A percentile compares a stretch with the other conserved stretches of the same genome.
Conservation (phyloP, 1,139 yeast genomes). For the Zygotorulaspora mrakii region DNA sequence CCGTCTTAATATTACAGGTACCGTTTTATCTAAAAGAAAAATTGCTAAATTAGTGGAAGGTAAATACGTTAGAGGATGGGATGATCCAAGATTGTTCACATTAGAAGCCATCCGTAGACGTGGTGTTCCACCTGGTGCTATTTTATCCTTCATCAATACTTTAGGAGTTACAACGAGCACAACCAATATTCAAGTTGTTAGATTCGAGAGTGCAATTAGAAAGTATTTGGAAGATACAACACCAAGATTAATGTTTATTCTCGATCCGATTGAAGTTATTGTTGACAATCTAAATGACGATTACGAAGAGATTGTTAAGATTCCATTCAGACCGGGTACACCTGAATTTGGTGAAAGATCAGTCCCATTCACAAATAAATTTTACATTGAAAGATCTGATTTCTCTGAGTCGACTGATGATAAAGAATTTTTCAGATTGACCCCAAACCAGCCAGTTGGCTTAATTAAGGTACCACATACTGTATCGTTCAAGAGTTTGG, state of each 20-base stretch:
- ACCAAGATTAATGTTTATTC: conserved; percentile 91
- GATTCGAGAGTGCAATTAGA: conserved; percentile 89
- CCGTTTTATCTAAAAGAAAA: conserved; percentile 91
- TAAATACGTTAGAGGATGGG: conserved; percentile 88
- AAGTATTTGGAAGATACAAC: conserved; percentile 83
- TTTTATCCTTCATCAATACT: conserved; percentile 86
- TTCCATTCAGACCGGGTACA: conserved; percentile 88
- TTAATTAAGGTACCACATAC: conserved; percentile 86
- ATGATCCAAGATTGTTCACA: conserved; percentile 95
- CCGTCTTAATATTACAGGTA: conserved; percentile 89
- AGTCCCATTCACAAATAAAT: conserved; percentile 69
- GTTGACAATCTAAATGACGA: conserved; percentile 79
- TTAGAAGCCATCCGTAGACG: conserved; percentile 93
- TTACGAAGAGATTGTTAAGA: conserved; percentile 61
- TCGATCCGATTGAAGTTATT: conserved; percentile 80
- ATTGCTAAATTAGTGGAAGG: conserved; percentile 88
- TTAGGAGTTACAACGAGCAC: conserved; percentile 94
- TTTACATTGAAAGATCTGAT: conserved; percentile 85
- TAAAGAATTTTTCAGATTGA: conserved; percentile 73
- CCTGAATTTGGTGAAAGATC: conserved; percentile 70
- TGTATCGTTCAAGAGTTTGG: conserved; percentile 66
- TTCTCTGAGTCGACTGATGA: conserved; percentile 66
- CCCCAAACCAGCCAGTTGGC: conserved; percentile 92
- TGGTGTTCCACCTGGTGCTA: conserved; percentile 99
- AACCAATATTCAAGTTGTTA: conserved; percentile 80